Conservation (phyloP, 2,329 filamentous ascomycete genomes). For the Trichoderma pleuroti region DNA sequence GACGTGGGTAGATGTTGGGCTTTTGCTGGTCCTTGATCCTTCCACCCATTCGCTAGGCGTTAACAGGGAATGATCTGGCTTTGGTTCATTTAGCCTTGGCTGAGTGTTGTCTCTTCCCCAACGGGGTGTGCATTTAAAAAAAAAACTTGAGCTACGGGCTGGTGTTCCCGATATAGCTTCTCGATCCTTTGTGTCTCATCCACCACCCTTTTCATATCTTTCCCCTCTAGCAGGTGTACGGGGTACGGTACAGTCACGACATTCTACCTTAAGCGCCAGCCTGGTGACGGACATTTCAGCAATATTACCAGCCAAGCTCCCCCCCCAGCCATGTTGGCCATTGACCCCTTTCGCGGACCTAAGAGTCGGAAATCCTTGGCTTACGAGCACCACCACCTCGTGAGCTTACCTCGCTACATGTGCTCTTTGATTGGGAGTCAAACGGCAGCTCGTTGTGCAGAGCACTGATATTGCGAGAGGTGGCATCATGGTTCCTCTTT, state of each 20-base stretch:
- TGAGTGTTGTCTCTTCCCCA: background rate
- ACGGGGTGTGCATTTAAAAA: background rate
- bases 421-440: background rate
- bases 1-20: background rate
- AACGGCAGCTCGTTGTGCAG: background rate
- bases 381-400: background rate
- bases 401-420: no score
- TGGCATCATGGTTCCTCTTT: slow-evolving; percentile 2
- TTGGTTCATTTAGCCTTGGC: slow-evolving; percentile 3
- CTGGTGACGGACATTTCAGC: background rate
- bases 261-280: background rate
- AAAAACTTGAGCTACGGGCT: background rate
- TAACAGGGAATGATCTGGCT: background rate
- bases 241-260: background rate
- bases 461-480: background rate
- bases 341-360: background rate
- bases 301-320: background rate
- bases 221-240: background rate
- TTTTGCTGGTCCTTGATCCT: background rate
- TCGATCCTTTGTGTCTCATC: slow-evolving; percentile 12
- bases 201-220: background rate
- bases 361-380: background rate
- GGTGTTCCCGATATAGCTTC: slow-evolving; percentile 10
- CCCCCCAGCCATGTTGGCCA: background rate
- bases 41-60: background rate